phyloP scores from a whole-genome alignment of 371 early-diverging fungal species.

The Actinomortierella ambigua region DNA sequence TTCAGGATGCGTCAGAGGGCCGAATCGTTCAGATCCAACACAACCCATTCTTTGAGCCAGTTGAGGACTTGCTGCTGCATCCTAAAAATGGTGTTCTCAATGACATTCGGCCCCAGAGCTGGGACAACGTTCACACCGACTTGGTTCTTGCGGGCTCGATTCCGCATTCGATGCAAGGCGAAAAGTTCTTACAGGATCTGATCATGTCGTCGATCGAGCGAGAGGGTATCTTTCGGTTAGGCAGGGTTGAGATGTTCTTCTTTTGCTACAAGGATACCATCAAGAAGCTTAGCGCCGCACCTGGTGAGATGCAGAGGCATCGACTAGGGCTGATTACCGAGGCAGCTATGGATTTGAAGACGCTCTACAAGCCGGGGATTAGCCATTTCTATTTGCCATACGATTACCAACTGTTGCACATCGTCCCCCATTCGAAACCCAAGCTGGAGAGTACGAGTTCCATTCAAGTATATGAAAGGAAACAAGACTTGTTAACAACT shows the following conservation, averaged over 20 bases:
- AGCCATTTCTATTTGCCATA: slow-evolving; percentile 23
- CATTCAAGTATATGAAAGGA: too few species aligned
- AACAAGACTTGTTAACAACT: too few species aligned
- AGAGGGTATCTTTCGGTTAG: slow-evolving; percentile 28
- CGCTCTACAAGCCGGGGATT: slow-evolving; percentile 16
- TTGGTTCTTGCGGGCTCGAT: slow-evolving; percentile 26
- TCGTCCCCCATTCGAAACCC: slow-evolving; percentile 52
- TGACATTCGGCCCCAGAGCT: slow-evolving; percentile 15
- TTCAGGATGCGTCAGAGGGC: slow-evolving; percentile 20
- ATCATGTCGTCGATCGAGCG: slow-evolving; percentile 24
- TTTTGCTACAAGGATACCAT: slow-evolving; percentile 32
- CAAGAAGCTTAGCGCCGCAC: slow-evolving; percentile 22
- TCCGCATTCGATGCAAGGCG: slow-evolving; percentile 28
- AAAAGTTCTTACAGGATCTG: slow-evolving; percentile 24
- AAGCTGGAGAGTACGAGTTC: slow-evolving; percentile 49
- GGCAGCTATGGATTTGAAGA: slow-evolving; percentile 28
- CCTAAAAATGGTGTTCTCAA: slow-evolving; percentile 2
- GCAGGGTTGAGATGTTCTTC: slow-evolving; percentile 40
- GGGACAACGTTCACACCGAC: slow-evolving; percentile 28
- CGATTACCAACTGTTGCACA: slow-evolving; percentile 53
- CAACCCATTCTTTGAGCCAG: slow-evolving; percentile 18
- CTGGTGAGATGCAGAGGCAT: slow-evolving; percentile 19
- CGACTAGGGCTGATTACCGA: slow-evolving; percentile 20
- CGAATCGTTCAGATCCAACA: slow-evolving; percentile 14
- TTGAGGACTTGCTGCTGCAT: slow-evolving; percentile 18